A percentile compares a stretch with the other conserved stretches of the same genome.
Conservation (phyloP, 2,329 filamentous ascomycete species). For the Hirsutella minnesotensis region DNA sequence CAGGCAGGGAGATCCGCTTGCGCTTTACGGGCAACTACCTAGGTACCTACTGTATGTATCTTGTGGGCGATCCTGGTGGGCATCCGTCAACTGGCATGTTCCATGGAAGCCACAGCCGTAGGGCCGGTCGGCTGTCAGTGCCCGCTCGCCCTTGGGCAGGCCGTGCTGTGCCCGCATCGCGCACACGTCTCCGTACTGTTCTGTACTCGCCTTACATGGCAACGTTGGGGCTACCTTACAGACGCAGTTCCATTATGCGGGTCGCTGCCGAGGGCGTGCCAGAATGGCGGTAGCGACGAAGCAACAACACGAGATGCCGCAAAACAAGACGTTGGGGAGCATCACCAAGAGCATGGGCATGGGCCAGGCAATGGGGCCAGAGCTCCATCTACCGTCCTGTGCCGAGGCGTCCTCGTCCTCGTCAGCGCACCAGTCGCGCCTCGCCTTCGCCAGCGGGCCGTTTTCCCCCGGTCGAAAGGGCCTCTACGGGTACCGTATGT, state of each 20-base stretch:
- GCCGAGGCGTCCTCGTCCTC: neutral
- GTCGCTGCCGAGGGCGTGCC: conserved; percentile 3
- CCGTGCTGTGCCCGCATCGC: neutral
- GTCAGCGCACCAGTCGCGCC: too few relatives aligned
- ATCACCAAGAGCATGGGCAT: neutral
- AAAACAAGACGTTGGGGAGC: neutral
- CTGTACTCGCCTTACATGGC: too few relatives aligned
- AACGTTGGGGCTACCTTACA: too few relatives aligned
- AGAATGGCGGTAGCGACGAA: conserved; percentile 5
- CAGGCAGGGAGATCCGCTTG: neutral
- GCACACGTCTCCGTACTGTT: neutral
- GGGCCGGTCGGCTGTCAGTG: too few relatives aligned
- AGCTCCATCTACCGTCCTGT: neutral
- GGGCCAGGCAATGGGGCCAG: neutral
- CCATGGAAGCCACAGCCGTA: too few relatives aligned
- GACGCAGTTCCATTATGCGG: conserved; percentile 2
- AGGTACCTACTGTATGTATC: neutral
- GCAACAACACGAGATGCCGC: conserved; percentile 1
- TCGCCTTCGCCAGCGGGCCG: too few relatives aligned
- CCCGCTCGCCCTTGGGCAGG: too few relatives aligned
- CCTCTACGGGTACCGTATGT: too few relatives aligned
- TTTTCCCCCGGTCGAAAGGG: too few relatives aligned
- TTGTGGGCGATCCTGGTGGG: too few relatives aligned
- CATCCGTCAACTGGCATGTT: too few relatives aligned
- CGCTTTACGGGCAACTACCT: neutral